These are phyloP conservation scores for Penicillium macrosclerotiorum DNA, from an alignment of 495 filamentous ascomycete species.

Conservation along the genomic window DNA sequence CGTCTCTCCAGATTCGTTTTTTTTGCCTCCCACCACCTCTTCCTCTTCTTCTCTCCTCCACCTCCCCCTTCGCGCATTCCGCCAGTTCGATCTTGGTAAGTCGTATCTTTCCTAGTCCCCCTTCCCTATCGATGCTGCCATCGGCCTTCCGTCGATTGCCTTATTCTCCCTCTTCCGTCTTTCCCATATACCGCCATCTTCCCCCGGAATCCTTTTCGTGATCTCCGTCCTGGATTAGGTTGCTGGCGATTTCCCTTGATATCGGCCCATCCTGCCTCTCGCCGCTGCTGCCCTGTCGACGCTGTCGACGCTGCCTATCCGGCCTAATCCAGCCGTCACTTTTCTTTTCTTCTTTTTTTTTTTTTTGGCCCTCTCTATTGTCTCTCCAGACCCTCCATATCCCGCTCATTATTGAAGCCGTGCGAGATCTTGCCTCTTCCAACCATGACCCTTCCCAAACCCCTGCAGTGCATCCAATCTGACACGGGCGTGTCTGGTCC, in stretches of 20 bases:
- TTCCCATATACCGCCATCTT: too few species aligned
- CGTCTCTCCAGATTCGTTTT: background rate
- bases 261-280: background rate
- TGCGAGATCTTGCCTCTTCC: conserved; percentile 4
- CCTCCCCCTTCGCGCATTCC: background rate
- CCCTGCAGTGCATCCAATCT: conserved; percentile 32
- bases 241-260: too few species aligned
- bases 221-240: too few species aligned
- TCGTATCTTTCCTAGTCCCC: too few species aligned
- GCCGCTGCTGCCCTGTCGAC: background rate
- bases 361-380: too few species aligned
- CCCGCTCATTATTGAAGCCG: conserved; percentile 1
- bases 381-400: conserved; percentile 2
- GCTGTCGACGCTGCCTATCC: background rate
- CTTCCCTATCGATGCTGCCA: too few species aligned
- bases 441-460: conserved; percentile 11
- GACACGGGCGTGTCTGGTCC: conserved; percentile 25
- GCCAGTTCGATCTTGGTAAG: too few species aligned
- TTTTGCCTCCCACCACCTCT: conserved; percentile 3
- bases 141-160: too few species aligned
- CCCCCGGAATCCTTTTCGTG: too few species aligned
- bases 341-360: too few species aligned
- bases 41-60: conserved; percentile 5
- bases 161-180: too few species aligned
- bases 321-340: too few species aligned